Conservation (phyloP, 2,329 filamentous ascomycete genomes). For the Capronia coronata region DNA sequence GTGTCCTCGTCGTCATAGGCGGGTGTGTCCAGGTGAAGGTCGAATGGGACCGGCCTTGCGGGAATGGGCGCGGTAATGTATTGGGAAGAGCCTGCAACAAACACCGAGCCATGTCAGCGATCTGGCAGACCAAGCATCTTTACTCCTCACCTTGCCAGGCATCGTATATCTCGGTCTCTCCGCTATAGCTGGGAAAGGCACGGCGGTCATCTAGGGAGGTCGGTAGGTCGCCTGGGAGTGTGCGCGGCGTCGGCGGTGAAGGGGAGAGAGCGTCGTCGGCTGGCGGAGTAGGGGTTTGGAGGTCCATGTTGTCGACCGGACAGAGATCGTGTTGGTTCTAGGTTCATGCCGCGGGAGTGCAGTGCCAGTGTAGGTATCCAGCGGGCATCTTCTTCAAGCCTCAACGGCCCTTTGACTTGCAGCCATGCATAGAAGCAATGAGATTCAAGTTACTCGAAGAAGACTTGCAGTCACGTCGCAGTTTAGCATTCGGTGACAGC, state of each 20-base stretch:
- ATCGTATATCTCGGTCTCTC: constrained; percentile 96
- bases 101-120: constrained; percentile 3
- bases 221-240: constrained; percentile 77
- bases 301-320: constrained; percentile 16
- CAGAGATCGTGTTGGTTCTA: neutral
- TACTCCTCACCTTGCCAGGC: constrained; percentile 91
- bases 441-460: neutral
- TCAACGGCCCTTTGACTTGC: neutral
- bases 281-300: constrained; percentile 13
- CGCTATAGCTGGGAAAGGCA: constrained; percentile 57
- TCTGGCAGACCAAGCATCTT: too few species aligned
- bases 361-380: neutral
- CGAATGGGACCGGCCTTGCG: constrained; percentile 78
- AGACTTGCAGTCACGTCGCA: neutral
- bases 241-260: constrained; percentile 20
- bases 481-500: neutral
- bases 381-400: neutral
- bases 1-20: constrained; percentile 62
- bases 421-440: neutral
- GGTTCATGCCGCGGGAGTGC: constrained; percentile 12
- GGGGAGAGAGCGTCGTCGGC: constrained; percentile 1
- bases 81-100: constrained; percentile 73
- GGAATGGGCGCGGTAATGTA: constrained; percentile 82
- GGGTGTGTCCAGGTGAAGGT: constrained; percentile 73
- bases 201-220: constrained; percentile 85